A percentile compares a stretch with the other conserved stretches of the same genome.
Conservation (phyloP, 2,329 filamentous ascomycete genomes). For the Paraconiothyrium brasiliense region DNA sequence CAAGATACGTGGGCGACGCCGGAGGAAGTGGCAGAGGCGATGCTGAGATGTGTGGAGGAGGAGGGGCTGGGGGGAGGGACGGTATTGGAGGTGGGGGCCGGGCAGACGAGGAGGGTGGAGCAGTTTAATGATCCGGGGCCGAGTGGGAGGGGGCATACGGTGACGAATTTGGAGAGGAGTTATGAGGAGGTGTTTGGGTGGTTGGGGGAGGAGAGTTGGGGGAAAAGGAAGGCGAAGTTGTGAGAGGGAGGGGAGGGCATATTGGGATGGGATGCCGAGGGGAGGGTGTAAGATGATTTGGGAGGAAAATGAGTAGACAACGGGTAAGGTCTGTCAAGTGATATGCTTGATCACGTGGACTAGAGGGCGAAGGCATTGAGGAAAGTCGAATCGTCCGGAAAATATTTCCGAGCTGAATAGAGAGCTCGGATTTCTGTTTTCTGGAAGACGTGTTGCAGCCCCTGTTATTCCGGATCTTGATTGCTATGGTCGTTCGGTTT, state of each 20-base stretch:
- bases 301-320: neutral
- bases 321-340: neutral
- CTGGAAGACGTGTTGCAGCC: too few relatives aligned
- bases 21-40: conserved; percentile 68
- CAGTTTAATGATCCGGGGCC: conserved; percentile 65
- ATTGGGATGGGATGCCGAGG: neutral
- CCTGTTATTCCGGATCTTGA: too few relatives aligned
- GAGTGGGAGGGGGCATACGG: conserved; percentile 57
- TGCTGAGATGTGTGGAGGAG: conserved; percentile 65
- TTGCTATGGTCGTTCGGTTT: too few relatives aligned
- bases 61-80: conserved; percentile 56
- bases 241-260: neutral
- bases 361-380: too few relatives aligned
- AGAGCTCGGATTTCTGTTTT: too few relatives aligned
- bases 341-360: neutral
- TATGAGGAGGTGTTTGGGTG: conserved; percentile 61
- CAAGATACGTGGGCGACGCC: conserved; percentile 67
- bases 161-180: conserved; percentile 52
- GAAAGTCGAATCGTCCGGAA: too few relatives aligned
- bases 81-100: conserved; percentile 65
- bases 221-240: conserved; percentile 23
- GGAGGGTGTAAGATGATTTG: neutral
- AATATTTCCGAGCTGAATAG: too few relatives aligned
- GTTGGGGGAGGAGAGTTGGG: conserved; percentile 62
- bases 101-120: conserved; percentile 60